These are phyloP conservation scores for Epichloe scottii DNA, from an alignment of 2,329 filamentous ascomycete species.

Conservation along the genomic window DNA sequence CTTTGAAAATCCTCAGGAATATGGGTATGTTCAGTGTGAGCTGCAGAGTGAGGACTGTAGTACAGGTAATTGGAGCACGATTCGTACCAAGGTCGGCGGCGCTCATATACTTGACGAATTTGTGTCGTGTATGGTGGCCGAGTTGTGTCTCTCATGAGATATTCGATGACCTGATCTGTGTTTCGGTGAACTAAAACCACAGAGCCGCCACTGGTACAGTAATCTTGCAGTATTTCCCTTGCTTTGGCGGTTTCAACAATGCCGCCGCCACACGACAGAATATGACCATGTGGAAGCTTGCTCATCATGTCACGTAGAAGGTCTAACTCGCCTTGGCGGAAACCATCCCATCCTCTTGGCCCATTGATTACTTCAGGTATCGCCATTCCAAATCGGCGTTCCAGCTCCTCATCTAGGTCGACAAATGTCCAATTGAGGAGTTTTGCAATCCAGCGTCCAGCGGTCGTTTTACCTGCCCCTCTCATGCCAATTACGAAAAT, in stretches of 20 bases:
- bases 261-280: constrained; percentile 90
- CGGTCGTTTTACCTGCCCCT: constrained; percentile 91
- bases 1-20: constrained; percentile 23
- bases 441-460: constrained; percentile 71
- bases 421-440: constrained; percentile 65
- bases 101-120: constrained; percentile 80
- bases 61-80: constrained; percentile 93
- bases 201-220: constrained; percentile 63
- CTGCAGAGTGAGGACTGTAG: constrained; percentile 56
- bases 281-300: constrained; percentile 60
- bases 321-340: constrained; percentile 65
- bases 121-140: constrained; percentile 87
- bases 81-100: constrained; percentile 79
- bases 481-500: constrained; percentile 96
- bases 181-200: constrained; percentile 82
- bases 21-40: constrained; percentile 10
- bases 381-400: constrained; percentile 56
- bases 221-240: constrained; percentile 60
- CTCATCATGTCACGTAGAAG: constrained; percentile 62
- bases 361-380: constrained; percentile 78
- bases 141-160: constrained; percentile 77
- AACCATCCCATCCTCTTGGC: constrained; percentile 70
- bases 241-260: constrained; percentile 79
- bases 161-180: constrained; percentile 78
- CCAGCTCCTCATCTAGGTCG: constrained; percentile 81